Base-by-base conservation (phyloP, 2,329 filamentous ascomycete species). In the Paraconiothyrium brasiliense region DNA sequence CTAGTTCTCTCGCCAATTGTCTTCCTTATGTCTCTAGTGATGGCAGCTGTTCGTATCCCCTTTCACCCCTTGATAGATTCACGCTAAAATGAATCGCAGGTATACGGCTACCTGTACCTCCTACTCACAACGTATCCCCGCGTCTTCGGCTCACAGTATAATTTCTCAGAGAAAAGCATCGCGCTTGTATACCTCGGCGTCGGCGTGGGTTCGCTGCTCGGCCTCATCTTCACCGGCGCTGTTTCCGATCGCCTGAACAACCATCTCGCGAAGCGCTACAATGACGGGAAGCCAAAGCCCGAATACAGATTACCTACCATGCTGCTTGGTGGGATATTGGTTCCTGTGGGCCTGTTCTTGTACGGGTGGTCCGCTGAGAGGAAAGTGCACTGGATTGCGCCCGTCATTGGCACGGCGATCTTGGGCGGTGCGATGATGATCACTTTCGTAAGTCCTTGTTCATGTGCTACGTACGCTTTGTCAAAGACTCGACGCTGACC, bases 291-390 rank as follows among this genome's bases (percentile, higher is more conserved):
- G 51, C 51, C 51, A 2, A 54, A 54, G 39, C 51, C 54, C 3
- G 54, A 60, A 30, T 57, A 60, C 48, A 48, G 52, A 14, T n/a
- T 60, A 24, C 58, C 52, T 10, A 32, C 39, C 27, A 51, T 60
- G 47, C 11, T 57, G 6, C 3, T 52, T n/a, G 58, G 52, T 22
- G 10, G 16, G 3, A n/a, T 57, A 7, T 8, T 51, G 2, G 41
- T 44, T 1, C 41, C 71, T 1, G 60, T 79, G 4, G 79, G 79
- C 0, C 61, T 81, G 1, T 78, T 80, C 63, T 64, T 77, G 57
- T 86, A 86, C 60, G 84, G 84, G 0, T 87, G 84, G 83, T 83
- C 84, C 0, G 81, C 82, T 0, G 72, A 86, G 46, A 80, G 82
- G 30, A 62, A 79, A 13, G 78, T 83, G 1, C 84, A 85, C 57